Conservation (phyloP, 129 eudicot genomes). For the Mikania micrantha region DNA sequence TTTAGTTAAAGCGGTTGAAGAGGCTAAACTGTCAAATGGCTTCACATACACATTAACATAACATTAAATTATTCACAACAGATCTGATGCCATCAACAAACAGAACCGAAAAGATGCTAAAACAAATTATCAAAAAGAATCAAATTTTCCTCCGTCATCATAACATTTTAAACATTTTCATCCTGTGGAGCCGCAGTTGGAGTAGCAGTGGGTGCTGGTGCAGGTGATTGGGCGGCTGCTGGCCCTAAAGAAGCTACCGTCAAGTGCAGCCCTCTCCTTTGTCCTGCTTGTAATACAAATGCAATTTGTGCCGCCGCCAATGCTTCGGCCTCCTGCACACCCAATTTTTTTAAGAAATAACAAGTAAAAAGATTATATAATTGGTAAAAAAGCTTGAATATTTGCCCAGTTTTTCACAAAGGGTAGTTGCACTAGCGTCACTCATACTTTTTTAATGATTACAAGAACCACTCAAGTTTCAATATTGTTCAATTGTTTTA, state of each 20-base stretch:
- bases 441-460: too few relatives aligned
- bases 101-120: background rate
- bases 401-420: background rate
- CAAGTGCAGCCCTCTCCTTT: slow-evolving; percentile 49
- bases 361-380: background rate
- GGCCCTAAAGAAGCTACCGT: slow-evolving; percentile 49
- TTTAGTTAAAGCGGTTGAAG: slow-evolving; percentile 15
- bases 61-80: slow-evolving; percentile 28
- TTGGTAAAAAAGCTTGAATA: background rate
- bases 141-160: slow-evolving; percentile 29
- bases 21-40: slow-evolving; percentile 24
- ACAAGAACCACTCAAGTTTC: too few relatives aligned
- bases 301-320: slow-evolving; percentile 75
- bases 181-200: slow-evolving; percentile 44
- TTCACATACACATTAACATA: slow-evolving; percentile 26
- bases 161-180: slow-evolving; percentile 33
- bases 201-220: slow-evolving; percentile 38
- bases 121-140: slow-evolving; percentile 12
- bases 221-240: slow-evolving; percentile 31
- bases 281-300: slow-evolving; percentile 54
- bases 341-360: background rate
- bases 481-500: too few relatives aligned
- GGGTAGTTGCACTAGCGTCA: background rate
- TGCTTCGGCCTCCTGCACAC: slow-evolving; percentile 75
- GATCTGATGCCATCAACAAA: slow-evolving; percentile 30